These are phyloP conservation scores for Rhodotorula babjevae DNA, from an alignment of 768 basidiomycete genomes.

Conservation along the genomic window DNA sequence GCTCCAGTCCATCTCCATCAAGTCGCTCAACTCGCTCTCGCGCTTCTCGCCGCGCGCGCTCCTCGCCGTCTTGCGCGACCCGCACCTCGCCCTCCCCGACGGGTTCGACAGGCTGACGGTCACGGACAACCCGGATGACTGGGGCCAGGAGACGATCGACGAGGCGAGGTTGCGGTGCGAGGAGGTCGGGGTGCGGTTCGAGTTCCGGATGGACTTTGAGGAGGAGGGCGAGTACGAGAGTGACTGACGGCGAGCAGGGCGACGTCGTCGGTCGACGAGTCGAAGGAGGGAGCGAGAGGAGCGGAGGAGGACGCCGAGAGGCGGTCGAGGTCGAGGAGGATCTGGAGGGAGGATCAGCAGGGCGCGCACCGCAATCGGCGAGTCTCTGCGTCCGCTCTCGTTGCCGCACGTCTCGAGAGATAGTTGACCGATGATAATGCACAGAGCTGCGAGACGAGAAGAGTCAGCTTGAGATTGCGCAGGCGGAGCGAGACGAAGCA, in stretches of 20 bases:
- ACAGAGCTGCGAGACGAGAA: too few relatives aligned
- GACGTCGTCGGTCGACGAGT: too few relatives aligned
- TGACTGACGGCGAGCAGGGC: not conserved
- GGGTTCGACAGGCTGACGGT: not conserved
- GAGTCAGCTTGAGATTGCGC: too few relatives aligned
- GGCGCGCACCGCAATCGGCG: too few relatives aligned
- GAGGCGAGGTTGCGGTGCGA: not conserved
- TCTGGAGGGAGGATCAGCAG: too few relatives aligned
- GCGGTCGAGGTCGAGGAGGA: too few relatives aligned
- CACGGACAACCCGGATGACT: not conserved
- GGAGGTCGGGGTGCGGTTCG: not conserved
- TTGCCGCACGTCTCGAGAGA: too few relatives aligned
- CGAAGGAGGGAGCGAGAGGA: too few relatives aligned
- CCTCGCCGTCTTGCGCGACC: not conserved
- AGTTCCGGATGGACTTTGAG: slow-evolving; percentile 5
- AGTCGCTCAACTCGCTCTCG: not conserved
- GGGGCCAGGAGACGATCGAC: not conserved
- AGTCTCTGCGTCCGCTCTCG: too few relatives aligned
- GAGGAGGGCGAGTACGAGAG: slow-evolving; percentile 3
- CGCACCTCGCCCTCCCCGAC: not conserved
- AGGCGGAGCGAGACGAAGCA: too few relatives aligned
- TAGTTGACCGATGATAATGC: too few relatives aligned
- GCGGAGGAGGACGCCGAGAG: too few relatives aligned
- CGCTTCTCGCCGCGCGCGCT: not conserved
- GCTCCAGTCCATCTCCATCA: not conserved